Evolutionary conservation across 345 rosid species (phyloP), one percentile per base, ranked within the genome.

Genomic region (Aquilaria yunnanensis): DNA sequence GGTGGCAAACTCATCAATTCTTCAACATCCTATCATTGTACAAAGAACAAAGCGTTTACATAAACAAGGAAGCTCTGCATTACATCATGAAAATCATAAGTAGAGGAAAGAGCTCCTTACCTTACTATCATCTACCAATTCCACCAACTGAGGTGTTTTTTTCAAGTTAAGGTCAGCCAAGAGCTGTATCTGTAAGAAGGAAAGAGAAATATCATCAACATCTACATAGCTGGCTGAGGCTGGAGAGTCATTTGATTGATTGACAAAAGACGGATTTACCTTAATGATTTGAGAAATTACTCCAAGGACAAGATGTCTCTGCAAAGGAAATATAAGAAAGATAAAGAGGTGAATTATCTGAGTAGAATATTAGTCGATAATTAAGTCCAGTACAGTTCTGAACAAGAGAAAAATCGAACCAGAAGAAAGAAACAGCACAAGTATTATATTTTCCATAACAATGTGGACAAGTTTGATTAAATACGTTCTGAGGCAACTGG

Each of bases 281-380:
- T 94, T 94, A 57, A 94, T 94, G 66, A 94, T 88, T 74, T 94
- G 99, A 57, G 99, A 90, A 68, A 94, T 94, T 75, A 90, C 66
- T 66, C 99, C 97, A 56, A 94, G 95, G 68, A 94, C 92, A 72
- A 94, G 96, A 83, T 94, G 99, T 56, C 99, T 95, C 98, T 92
- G 89, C 67, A 78, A 75, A 73, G 45, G 65, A 59, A 81, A 67
- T 52, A 70, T 46, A 47, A 12, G 47, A 9, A n/a, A 58, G 30
- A 3, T n/a, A 29, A 65, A 54, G 64, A 32, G 51, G 47, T 51
- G 41, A 67, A 13, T 58, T 6, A 51, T 12, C 48, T 34, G 6
- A 34, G 41, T 34, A 34, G 5, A 34, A 34, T 34, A 6, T 34
- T 34, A 6, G 41, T 34, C 6, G 6, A 34, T 34, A 34, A 34